Percentiles rank a stretch among this genome's conserved stretches.
These are phyloP conservation scores for Diaporthe aspalathi DNA, from an alignment of 2,329 filamentous ascomycete species.

Conservation along the genomic window DNA sequence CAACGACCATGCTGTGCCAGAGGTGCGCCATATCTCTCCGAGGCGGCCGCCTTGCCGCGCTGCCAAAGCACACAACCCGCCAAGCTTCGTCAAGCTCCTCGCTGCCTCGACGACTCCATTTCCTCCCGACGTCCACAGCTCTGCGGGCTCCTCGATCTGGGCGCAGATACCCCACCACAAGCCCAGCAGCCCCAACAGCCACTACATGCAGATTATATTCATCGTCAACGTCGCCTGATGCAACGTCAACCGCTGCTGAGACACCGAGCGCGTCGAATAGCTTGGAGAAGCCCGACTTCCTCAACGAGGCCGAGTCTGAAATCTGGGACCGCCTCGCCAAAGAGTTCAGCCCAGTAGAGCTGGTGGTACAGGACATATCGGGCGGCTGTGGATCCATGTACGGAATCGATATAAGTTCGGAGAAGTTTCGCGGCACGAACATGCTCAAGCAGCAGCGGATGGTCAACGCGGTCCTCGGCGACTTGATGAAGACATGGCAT, in stretches of 20 bases:
- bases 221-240: conserved; percentile 44
- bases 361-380: conserved; percentile 81
- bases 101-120: neutral
- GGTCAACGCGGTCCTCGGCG: conserved; percentile 79
- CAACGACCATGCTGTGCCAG: conserved; percentile 31
- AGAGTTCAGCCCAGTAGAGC: conserved; percentile 62
- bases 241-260: conserved; percentile 45
- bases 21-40: conserved; percentile 30
- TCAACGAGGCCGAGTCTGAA: conserved; percentile 66
- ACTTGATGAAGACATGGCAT: conserved; percentile 85
- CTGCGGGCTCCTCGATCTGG: neutral
- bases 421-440: conserved; percentile 75
- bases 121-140: conserved; percentile 4
- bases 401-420: conserved; percentile 80
- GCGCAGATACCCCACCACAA: neutral
- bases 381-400: conserved; percentile 92
- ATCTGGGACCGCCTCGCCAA: conserved; percentile 66
- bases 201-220: conserved; percentile 37
- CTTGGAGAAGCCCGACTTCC: conserved; percentile 59
- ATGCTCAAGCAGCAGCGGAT: conserved; percentile 86
- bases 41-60: neutral
- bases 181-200: neutral
- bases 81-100: conserved; percentile 26
- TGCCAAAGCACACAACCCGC: neutral
- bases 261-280: conserved; percentile 37